phyloP scores from a whole-genome alignment of 805 yeast genomes.

The Danielozyma ontarioensis region DNA sequence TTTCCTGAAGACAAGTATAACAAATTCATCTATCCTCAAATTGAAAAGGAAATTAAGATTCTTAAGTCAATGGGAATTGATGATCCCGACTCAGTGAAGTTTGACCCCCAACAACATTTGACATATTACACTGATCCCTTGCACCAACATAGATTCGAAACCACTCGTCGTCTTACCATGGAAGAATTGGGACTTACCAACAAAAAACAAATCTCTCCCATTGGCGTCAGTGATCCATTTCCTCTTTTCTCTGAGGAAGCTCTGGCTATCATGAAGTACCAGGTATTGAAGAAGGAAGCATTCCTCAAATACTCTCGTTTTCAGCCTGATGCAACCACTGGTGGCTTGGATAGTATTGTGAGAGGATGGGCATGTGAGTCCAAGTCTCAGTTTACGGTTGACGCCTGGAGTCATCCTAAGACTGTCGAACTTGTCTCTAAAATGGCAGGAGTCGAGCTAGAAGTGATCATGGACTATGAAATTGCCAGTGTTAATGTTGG shows the following conservation, averaged over 20 bases:
- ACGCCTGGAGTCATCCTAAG: constrained; percentile 57
- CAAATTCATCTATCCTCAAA: too few species aligned
- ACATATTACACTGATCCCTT: constrained; percentile 19
- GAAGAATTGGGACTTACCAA: constrained; percentile 44
- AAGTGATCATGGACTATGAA: constrained; percentile 54
- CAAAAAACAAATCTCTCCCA: constrained; percentile 45
- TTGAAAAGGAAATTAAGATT: too few species aligned
- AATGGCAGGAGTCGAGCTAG: constrained; percentile 59
- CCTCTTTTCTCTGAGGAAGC: constrained; percentile 60
- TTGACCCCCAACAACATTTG: constrained; percentile 32
- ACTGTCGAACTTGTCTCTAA: constrained; percentile 47
- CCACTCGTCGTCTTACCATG: constrained; percentile 34
- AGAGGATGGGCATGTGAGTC: constrained; percentile 45
- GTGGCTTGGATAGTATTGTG: constrained; percentile 43
- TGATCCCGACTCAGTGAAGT: constrained; percentile 7
- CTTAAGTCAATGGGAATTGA: constrained; percentile 1
- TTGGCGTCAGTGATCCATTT: constrained; percentile 58
- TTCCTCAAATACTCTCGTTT: constrained; percentile 42
- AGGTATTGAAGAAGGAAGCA: constrained; percentile 43
- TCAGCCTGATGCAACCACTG: constrained; percentile 36
- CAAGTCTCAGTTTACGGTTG: constrained; percentile 46
- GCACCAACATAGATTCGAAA: constrained; percentile 13
- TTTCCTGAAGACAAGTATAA: not conserved
- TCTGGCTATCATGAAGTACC: constrained; percentile 52
- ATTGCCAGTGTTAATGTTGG: constrained; percentile 50